These are phyloP conservation scores for Bolboschoenus planiculmis DNA, from an alignment of 176 grass and related monocot species.

Conservation along the genomic window DNA sequence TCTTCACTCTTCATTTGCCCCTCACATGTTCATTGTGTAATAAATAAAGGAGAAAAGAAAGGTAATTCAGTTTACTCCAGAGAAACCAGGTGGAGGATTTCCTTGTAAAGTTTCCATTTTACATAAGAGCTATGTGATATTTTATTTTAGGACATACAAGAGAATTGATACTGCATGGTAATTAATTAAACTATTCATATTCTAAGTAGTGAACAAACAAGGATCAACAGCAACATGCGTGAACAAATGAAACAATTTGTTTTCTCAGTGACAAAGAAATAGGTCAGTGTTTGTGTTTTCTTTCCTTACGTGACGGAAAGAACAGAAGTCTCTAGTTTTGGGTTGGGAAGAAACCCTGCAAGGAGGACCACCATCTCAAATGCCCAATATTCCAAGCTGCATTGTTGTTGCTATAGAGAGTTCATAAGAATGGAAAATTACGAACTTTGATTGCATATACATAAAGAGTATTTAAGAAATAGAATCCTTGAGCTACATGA, in stretches of 20 bases:
- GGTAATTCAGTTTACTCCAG: not conserved
- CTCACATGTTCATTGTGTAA: not conserved
- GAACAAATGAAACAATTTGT: not conserved
- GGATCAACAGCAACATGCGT: not conserved
- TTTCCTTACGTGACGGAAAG: slow-evolving; percentile 69
- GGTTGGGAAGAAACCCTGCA: slow-evolving; percentile 81
- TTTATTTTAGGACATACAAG: not conserved
- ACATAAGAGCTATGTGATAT: not conserved
- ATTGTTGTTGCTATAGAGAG: slow-evolving; percentile 3
- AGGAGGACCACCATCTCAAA: slow-evolving; percentile 98
- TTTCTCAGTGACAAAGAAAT: not conserved
- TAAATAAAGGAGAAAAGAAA: not conserved
- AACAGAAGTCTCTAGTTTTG: slow-evolving; percentile 91
- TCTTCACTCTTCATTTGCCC: not conserved
- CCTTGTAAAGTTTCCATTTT: not conserved
- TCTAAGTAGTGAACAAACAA: not conserved
- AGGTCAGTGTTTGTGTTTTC: not conserved
- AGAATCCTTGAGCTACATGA: not conserved
- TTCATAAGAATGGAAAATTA: not conserved
- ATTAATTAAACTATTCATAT: not conserved
- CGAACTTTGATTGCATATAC: not conserved
- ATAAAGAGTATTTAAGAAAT: not conserved
- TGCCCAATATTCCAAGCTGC: slow-evolving; percentile 90
- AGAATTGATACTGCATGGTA: not conserved
- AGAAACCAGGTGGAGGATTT: not conserved